Evolutionary conservation across 2,329 filamentous ascomycete species (phyloP).

Genomic region (Cadophora gregata): DNA sequence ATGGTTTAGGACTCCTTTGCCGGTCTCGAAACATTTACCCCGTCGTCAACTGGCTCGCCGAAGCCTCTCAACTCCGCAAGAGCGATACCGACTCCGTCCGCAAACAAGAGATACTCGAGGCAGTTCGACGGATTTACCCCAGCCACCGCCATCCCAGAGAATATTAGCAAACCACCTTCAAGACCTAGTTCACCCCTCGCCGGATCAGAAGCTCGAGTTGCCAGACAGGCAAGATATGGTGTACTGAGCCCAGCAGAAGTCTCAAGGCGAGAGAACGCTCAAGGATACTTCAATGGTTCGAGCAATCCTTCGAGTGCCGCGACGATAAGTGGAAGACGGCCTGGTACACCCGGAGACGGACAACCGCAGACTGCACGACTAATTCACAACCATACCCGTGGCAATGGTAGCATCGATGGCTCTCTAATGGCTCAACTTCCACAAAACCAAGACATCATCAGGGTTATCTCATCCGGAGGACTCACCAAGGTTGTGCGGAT

Average conservation of each 20-base stretch:
- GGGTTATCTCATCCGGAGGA: conserved; percentile 90
- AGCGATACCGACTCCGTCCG: conserved; percentile 51
- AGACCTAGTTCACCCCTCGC: conserved; percentile 71
- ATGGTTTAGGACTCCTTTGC: conserved; percentile 78
- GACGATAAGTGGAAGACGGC: conserved; percentile 59
- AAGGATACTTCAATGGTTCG: conserved; percentile 59
- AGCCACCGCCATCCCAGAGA: conserved; percentile 41
- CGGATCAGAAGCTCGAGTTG: conserved; percentile 38
- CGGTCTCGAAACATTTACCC: conserved; percentile 71
- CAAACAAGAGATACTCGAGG: conserved; percentile 69
- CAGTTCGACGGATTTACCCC: conserved; percentile 55
- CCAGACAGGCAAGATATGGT: conserved; percentile 59
- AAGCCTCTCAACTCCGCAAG: conserved; percentile 62
- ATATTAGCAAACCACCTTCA: conserved; percentile 62
- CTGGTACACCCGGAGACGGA: conserved; percentile 66
- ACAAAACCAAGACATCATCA: conserved; percentile 84
- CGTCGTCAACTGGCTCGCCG: conserved; percentile 69
- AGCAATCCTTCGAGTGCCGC: conserved; percentile 56
- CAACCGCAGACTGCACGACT: conserved; percentile 63
- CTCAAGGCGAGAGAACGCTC: conserved; percentile 54
- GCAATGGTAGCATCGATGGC: conserved; percentile 83
- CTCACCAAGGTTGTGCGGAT: conserved; percentile 95
- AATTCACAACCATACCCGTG: conserved; percentile 73
- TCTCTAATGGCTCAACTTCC: conserved; percentile 87
- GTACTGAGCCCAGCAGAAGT: conserved; percentile 62